These are phyloP conservation scores for Haplosporangium gracile DNA, from an alignment of 192 early-diverging fungal species.

Conservation along the genomic window DNA sequence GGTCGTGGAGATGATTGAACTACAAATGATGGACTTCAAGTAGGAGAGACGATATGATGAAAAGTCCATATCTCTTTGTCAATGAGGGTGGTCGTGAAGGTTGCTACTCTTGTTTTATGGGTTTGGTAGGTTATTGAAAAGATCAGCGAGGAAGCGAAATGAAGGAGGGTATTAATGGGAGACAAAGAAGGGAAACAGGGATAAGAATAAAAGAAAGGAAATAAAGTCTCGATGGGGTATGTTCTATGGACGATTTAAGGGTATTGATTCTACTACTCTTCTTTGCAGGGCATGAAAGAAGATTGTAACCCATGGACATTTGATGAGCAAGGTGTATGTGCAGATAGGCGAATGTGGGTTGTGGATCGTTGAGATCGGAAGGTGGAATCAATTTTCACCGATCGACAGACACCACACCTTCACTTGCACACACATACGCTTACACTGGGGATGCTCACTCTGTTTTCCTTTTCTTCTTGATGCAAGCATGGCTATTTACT, in stretches of 20 bases:
- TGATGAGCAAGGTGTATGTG: not conserved
- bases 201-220: not conserved
- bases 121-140: not conserved
- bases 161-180: not conserved
- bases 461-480: not conserved
- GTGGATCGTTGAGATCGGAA: constrained; percentile 32
- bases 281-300: not conserved
- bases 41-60: constrained; percentile 22
- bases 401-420: not conserved
- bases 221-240: not conserved
- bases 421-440: not conserved
- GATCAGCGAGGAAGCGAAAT: not conserved
- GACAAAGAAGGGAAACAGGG: not conserved
- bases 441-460: not conserved
- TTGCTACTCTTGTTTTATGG: not conserved
- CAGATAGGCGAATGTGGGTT: not conserved
- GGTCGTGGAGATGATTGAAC: constrained; percentile 37
- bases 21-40: constrained; percentile 31
- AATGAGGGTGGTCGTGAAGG: not conserved
- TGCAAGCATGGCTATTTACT: not conserved
- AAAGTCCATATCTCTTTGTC: not conserved
- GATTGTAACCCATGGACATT: not conserved
- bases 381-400: constrained; percentile 29
- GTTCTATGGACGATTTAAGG: not conserved
- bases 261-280: not conserved